Evolutionary conservation across 768 basidiomycete genomes (phyloP).

Genomic region (Melanogaster broomeanus): DNA sequence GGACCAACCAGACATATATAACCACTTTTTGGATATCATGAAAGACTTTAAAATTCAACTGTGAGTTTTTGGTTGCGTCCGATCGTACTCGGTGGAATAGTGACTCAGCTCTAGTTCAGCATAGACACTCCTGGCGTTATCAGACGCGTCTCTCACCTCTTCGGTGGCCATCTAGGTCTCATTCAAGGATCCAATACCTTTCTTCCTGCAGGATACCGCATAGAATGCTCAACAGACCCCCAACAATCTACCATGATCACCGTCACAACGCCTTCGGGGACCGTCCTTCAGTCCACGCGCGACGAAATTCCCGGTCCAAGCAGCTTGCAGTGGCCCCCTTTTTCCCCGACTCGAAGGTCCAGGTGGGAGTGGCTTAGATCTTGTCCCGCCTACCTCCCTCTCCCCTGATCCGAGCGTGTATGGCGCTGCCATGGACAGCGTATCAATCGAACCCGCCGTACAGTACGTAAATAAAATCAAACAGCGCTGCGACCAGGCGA

Average conservation of each 20-base stretch:
- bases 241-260: constrained; percentile 68
- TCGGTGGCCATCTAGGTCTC: constrained; percentile 84
- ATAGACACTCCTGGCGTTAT: constrained; percentile 99
- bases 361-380: neutral
- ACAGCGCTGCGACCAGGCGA: constrained; percentile 87
- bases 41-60: constrained; percentile 73
- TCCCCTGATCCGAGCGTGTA: constrained; percentile 26
- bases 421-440: constrained; percentile 39
- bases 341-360: constrained; percentile 20
- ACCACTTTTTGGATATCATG: constrained; percentile 68
- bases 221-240: constrained; percentile 74
- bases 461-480: constrained; percentile 98
- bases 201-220: constrained; percentile 90
- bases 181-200: constrained; percentile 99
- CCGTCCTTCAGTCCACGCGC: constrained; percentile 54
- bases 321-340: constrained; percentile 41
- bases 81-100: neutral
- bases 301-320: constrained; percentile 43
- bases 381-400: constrained; percentile 7
- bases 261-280: constrained; percentile 76
- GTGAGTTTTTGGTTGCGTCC: constrained; percentile 34
- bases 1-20: constrained; percentile 63
- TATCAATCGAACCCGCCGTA: constrained; percentile 75
- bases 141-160: constrained; percentile 89
- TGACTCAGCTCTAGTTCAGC: constrained; percentile 41